A percentile compares a stretch with the other conserved stretches of the same genome.
phyloP scores from a whole-genome alignment of 1,284 basidiomycete species.

The Flammula alnicola region DNA sequence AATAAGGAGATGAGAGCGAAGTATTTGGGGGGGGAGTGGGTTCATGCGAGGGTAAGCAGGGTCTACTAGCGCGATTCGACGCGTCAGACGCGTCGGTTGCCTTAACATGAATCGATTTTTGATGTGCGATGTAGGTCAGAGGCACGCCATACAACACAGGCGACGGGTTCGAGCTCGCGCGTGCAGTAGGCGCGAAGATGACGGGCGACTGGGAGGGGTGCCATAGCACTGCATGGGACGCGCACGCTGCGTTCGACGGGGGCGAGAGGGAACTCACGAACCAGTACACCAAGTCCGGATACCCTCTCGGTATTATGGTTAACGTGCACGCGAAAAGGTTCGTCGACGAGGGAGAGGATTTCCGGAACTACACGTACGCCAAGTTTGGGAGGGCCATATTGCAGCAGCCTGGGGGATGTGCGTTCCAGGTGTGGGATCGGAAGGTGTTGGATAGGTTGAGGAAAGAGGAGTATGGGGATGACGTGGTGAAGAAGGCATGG shows the following conservation, averaged over 20 bases:
- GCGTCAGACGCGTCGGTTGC: too few relatives aligned
- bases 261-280: conserved; percentile 65
- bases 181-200: conserved; percentile 54
- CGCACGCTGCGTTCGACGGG: conserved; percentile 52
- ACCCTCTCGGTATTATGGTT: conserved; percentile 71
- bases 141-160: conserved; percentile 73
- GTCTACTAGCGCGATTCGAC: too few relatives aligned
- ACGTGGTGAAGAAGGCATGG: conserved; percentile 56
- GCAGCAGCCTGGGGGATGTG: conserved; percentile 57
- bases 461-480: conserved; percentile 67
- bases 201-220: conserved; percentile 66
- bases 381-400: conserved; percentile 66
- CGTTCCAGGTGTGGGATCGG: conserved; percentile 67
- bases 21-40: conserved; percentile 61
- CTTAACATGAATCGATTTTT: not conserved
- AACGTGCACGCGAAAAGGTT: conserved; percentile 61
- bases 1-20: conserved; percentile 52
- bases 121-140: conserved; percentile 51
- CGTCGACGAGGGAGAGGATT: conserved; percentile 73
- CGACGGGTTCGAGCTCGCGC: conserved; percentile 61
- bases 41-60: conserved; percentile 56
- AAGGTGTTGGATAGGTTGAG: conserved; percentile 49
- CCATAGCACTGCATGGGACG: conserved; percentile 75
- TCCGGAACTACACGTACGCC: conserved; percentile 73
- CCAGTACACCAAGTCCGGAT: conserved; percentile 74